These are phyloP conservation scores for Grigorovia humatica DNA, from an alignment of 805 yeast genomes.

Conservation along the genomic window DNA sequence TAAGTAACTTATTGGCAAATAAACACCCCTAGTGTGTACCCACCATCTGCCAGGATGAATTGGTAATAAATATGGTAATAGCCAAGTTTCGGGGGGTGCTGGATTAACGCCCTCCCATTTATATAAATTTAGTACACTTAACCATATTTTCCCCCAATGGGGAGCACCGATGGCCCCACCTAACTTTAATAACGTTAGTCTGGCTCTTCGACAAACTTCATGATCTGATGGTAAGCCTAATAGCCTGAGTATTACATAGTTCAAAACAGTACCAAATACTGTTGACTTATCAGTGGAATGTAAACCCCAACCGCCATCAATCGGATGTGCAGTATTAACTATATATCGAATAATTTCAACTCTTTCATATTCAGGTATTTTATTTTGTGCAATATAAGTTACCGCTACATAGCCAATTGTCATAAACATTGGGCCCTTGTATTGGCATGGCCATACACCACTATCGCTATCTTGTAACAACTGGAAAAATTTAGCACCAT, in stretches of 20 bases:
- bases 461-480: constrained; percentile 60
- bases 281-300: constrained; percentile 90
- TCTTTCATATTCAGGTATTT: constrained; percentile 55
- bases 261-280: constrained; percentile 86
- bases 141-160: constrained; percentile 97
- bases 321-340: constrained; percentile 90
- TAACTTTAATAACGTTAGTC: constrained; percentile 52
- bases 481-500: constrained; percentile 63
- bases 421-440: constrained; percentile 98
- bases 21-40: constrained; percentile 95
- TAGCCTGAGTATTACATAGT: constrained; percentile 71
- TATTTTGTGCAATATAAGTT: constrained; percentile 55
- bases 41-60: constrained; percentile 97
- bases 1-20: constrained; percentile 76
- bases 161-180: constrained; percentile 92
- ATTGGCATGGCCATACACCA: constrained; percentile 88
- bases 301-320: constrained; percentile 99
- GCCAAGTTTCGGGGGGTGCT: constrained; percentile 93
- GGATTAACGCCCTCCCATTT: constrained; percentile 97
- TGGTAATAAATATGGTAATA: constrained; percentile 69
- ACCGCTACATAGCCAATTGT: constrained; percentile 78
- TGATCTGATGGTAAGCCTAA: constrained; percentile 69
- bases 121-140: constrained; percentile 68
- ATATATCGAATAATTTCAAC: constrained; percentile 74
- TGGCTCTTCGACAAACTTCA: constrained; percentile 67